These are phyloP conservation scores for Phialophora macrospora DNA, from an alignment of 2,329 filamentous ascomycete genomes.

Conservation along the genomic window DNA sequence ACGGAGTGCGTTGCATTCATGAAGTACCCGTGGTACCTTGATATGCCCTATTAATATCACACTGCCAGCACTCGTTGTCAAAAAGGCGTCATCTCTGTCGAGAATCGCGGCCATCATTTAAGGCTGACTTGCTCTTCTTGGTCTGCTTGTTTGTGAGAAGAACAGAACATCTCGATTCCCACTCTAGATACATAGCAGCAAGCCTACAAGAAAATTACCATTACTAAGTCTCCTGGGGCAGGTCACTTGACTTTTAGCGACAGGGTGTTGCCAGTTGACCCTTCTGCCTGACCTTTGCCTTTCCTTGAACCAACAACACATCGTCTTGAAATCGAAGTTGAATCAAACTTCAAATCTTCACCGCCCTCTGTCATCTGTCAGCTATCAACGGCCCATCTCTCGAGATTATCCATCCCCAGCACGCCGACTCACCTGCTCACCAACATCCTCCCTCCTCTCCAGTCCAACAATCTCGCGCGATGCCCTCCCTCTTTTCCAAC, in stretches of 20 bases:
- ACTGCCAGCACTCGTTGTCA: too few species aligned
- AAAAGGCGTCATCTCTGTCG: too few species aligned
- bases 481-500: conserved; percentile 25
- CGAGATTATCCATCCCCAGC: background rate
- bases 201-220: background rate
- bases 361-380: background rate
- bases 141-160: background rate
- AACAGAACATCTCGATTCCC: background rate
- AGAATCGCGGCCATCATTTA: too few species aligned
- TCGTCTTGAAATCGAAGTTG: background rate
- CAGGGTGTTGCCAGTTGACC: background rate
- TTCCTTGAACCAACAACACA: background rate
- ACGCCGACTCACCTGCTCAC: background rate
- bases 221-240: background rate
- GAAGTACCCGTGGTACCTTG: too few species aligned
- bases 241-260: background rate
- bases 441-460: background rate
- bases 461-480: background rate
- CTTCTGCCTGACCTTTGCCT: background rate
- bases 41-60: too few species aligned
- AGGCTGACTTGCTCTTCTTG: background rate
- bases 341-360: background rate
- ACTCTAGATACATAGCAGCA: background rate
- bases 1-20: too few species aligned
- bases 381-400: background rate